Evolutionary conservation across 1,284 basidiomycete species (phyloP).

Genomic region (Ganoderma leucocontextum): DNA sequence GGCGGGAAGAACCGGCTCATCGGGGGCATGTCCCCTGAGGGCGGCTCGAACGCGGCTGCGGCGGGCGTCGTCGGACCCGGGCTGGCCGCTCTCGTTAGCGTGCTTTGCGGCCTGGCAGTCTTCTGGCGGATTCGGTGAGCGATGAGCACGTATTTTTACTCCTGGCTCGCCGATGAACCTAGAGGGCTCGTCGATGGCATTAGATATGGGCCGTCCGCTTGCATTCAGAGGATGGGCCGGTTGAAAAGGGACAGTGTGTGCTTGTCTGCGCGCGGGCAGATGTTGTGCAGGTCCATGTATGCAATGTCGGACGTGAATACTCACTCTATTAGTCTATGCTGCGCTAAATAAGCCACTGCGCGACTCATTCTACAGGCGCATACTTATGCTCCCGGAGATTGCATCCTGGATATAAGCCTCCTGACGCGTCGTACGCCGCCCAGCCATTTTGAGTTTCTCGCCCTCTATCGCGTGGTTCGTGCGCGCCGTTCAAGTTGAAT

Average conservation of each 20-base stretch:
- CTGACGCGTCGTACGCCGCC: no score
- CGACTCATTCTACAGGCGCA: no score
- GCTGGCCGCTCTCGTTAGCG: slow-evolving; percentile 18
- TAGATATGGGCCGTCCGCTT: background rate
- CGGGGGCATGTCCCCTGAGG: slow-evolving; percentile 43
- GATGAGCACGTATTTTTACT: background rate
- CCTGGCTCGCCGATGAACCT: background rate
- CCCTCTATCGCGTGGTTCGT: no score
- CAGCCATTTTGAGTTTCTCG: no score
- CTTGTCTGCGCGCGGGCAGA: slow-evolving; percentile 5
- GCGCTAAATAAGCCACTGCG: no score
- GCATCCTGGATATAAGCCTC: no score
- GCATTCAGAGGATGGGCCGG: background rate
- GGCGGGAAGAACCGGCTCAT: slow-evolving; percentile 38
- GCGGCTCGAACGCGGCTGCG: slow-evolving; percentile 38
- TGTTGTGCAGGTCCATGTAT: no score
- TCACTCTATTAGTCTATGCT: no score
- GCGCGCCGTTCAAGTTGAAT: no score
- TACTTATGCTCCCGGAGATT: no score
- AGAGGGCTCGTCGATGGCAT: background rate
- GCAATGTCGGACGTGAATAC: no score
- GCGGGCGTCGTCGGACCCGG: slow-evolving; percentile 25
- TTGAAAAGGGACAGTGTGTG: slow-evolving; percentile 3
- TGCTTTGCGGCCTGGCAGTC: slow-evolving; percentile 21
- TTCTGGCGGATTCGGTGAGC: slow-evolving; percentile 23